phyloP scores from a whole-genome alignment of 352 stramenopile species.

The Pythium diclinum region DNA sequence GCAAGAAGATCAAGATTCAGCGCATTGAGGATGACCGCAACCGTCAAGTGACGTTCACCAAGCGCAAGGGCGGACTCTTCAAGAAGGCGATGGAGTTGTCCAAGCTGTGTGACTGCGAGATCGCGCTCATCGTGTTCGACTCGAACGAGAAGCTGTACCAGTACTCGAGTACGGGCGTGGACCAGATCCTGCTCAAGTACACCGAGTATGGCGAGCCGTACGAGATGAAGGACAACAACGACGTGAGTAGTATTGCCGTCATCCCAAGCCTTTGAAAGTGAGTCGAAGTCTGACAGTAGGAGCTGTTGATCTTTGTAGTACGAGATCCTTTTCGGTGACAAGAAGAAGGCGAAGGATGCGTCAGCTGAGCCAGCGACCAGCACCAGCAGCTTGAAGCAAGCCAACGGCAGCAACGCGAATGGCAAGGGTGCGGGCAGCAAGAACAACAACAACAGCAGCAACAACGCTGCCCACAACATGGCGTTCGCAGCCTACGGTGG shows the following conservation, averaged over 20 bases:
- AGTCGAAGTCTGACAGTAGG: no score
- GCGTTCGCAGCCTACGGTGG: no score
- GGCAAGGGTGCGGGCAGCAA: no score
- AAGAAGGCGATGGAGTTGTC: slow-evolving; percentile 88
- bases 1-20: slow-evolving; percentile 90
- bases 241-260: slow-evolving; percentile 43
- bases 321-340: no score
- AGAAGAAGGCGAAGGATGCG: no score
- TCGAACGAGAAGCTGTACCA: slow-evolving; percentile 86
- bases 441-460: no score
- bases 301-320: no score
- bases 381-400: no score
- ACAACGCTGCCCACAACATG: no score
- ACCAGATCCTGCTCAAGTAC: slow-evolving; percentile 86
- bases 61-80: slow-evolving; percentile 84
- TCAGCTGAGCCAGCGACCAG: no score
- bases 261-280: no score
- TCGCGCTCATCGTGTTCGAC: slow-evolving; percentile 85
- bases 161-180: slow-evolving; percentile 78
- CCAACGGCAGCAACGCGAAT: no score
- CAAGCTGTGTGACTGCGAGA: slow-evolving; percentile 86
- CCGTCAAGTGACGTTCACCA: slow-evolving; percentile 79
- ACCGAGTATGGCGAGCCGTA: slow-evolving; percentile 83
- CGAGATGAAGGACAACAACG: slow-evolving; percentile 81
- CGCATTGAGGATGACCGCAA: slow-evolving; percentile 85